These are phyloP conservation scores for Sechiopsis laciniata DNA, from an alignment of 306 rosid genomes.

Conservation along the genomic window DNA sequence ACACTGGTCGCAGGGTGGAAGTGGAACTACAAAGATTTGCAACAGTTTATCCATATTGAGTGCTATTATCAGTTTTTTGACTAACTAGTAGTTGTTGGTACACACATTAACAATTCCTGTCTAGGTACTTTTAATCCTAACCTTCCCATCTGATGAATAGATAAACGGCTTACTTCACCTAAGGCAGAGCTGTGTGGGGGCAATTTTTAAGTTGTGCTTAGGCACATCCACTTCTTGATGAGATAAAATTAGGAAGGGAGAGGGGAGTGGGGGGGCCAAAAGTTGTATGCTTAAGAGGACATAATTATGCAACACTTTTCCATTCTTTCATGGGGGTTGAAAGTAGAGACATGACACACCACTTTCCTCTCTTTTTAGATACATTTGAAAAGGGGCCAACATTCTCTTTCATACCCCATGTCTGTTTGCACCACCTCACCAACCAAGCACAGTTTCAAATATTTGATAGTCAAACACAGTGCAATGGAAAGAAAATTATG, in stretches of 20 bases:
- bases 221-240: constrained; percentile 41
- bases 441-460: constrained; percentile 20
- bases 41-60: background rate
- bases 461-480: constrained; percentile 19
- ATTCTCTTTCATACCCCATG: constrained; percentile 25
- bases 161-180: constrained; percentile 28
- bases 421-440: constrained; percentile 44
- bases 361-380: constrained; percentile 54
- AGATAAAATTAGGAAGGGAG: constrained; percentile 27
- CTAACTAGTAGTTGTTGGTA: background rate
- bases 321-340: constrained; percentile 60
- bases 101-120: constrained; percentile 4
- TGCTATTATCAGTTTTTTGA: constrained; percentile 2
- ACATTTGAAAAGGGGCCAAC: constrained; percentile 66
- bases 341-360: constrained; percentile 57
- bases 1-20: background rate
- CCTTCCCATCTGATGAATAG: constrained; percentile 32
- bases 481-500: constrained; percentile 28
- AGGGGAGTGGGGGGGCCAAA: constrained; percentile 35
- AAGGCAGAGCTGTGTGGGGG: constrained; percentile 45
- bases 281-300: constrained; percentile 36
- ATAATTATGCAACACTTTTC: constrained; percentile 59
- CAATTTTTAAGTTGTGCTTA: constrained; percentile 33
- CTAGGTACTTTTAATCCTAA: constrained; percentile 39
- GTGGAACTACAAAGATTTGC: constrained; percentile 11